phyloP scores from a whole-genome alignment of 116 monocot species.

The Iris pallida region DNA sequence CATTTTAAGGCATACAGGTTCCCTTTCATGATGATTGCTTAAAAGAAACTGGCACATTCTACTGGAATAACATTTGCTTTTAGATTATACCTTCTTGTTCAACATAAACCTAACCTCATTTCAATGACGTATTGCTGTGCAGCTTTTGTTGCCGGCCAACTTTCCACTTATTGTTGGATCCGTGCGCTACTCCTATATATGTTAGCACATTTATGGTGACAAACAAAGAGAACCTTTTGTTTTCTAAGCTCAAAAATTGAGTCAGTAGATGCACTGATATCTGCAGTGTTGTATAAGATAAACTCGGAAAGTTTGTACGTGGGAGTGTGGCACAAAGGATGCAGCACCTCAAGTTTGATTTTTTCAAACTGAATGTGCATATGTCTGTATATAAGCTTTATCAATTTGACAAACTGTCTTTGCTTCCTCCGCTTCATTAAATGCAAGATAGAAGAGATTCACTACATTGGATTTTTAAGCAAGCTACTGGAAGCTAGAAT shows the following conservation, averaged over 20 bases:
- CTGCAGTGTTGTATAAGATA: slow-evolving; percentile 10
- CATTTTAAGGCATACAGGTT: too few species aligned
- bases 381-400: not conserved
- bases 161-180: slow-evolving; percentile 18
- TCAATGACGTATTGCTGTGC: slow-evolving; percentile 9
- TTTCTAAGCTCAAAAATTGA: slow-evolving; percentile 8
- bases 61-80: too few species aligned
- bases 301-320: slow-evolving; percentile 14
- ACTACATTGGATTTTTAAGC: slow-evolving; percentile 90
- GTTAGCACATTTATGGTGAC: slow-evolving; percentile 23
- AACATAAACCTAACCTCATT: too few species aligned
- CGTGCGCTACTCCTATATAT: slow-evolving; percentile 25
- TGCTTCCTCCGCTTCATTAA: slow-evolving; percentile 6
- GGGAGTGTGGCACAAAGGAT: slow-evolving; percentile 10
- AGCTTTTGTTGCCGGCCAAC: slow-evolving; percentile 32
- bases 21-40: too few species aligned
- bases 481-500: slow-evolving; percentile 95
- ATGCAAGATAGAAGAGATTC: slow-evolving; percentile 86
- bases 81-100: too few species aligned
- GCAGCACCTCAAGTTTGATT: not conserved
- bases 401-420: not conserved
- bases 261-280: not conserved
- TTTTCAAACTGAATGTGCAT: not conserved
- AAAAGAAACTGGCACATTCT: too few species aligned
- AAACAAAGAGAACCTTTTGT: slow-evolving; percentile 21